These are phyloP conservation scores for Solanum bulbocastanum DNA, from an alignment of 257 asterid species.

Conservation along the genomic window DNA sequence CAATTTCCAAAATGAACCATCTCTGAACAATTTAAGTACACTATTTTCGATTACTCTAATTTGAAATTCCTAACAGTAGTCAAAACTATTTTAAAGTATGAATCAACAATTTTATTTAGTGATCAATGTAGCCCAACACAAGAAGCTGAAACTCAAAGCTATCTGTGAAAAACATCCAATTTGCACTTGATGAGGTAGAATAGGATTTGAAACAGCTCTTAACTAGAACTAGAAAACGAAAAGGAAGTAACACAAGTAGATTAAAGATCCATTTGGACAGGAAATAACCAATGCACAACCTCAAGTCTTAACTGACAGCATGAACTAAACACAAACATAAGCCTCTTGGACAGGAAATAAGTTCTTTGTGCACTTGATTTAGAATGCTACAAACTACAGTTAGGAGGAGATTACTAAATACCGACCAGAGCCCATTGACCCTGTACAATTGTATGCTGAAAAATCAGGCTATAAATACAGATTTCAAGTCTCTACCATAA, in stretches of 20 bases:
- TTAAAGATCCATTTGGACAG: neutral
- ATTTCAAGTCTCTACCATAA: neutral
- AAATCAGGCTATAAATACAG: neutral
- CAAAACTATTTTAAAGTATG: neutral
- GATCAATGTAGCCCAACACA: neutral
- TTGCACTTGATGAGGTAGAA: neutral
- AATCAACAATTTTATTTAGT: neutral
- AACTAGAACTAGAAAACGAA: neutral
- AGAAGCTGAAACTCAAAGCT: neutral
- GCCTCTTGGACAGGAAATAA: neutral
- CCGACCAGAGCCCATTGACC: neutral
- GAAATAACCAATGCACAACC: neutral
- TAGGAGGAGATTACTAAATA: neutral
- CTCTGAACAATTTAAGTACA: neutral
- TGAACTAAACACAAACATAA: neutral
- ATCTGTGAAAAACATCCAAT: neutral
- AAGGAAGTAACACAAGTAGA: neutral
- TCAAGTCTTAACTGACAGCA: neutral
- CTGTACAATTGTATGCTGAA: neutral
- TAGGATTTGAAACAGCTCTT: neutral
- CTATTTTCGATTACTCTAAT: neutral
- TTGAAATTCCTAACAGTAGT: neutral
- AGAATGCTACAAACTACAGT: neutral
- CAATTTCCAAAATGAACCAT: neutral
- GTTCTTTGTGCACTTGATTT: neutral